Evolutionary conservation across 1,139 yeast species (phyloP).

Genomic region (Nakaseomyces sp.): DNA sequence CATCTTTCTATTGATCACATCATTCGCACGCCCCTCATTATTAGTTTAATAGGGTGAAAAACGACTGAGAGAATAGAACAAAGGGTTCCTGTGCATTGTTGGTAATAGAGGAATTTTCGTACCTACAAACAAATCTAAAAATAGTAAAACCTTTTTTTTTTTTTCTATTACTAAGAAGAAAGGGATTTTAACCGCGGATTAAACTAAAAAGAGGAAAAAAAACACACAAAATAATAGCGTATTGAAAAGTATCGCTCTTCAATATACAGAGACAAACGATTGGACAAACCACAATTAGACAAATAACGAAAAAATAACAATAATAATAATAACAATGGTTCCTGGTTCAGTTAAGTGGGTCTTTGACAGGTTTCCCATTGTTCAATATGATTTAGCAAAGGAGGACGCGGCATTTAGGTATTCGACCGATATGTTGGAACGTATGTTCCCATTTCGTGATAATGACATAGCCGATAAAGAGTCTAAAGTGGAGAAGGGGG

Average conservation of each 20-base stretch:
- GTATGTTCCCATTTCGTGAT: constrained; percentile 7
- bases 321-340: neutral
- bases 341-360: constrained; percentile 12
- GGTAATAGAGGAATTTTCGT: too few species aligned
- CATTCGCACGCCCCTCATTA: too few species aligned
- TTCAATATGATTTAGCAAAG: constrained; percentile 4
- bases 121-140: neutral
- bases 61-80: too few species aligned
- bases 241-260: too few species aligned
- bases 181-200: neutral
- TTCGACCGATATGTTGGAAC: constrained; percentile 7
- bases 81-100: too few species aligned
- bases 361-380: constrained; percentile 16
- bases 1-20: too few species aligned
- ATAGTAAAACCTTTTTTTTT: too few species aligned
- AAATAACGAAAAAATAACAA: neutral
- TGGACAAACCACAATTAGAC: too few species aligned
- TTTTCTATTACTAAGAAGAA: neutral
- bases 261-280: too few species aligned
- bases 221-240: neutral
- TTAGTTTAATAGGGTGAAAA: too few species aligned
- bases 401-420: neutral
- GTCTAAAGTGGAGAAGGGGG: constrained; percentile 4
- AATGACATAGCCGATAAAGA: neutral
- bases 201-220: neutral